Evolutionary conservation across 2,329 filamentous ascomycete genomes (phyloP), one percentile per base, ranked within the genome.

Genomic region (Anthostomella pinea): DNA sequence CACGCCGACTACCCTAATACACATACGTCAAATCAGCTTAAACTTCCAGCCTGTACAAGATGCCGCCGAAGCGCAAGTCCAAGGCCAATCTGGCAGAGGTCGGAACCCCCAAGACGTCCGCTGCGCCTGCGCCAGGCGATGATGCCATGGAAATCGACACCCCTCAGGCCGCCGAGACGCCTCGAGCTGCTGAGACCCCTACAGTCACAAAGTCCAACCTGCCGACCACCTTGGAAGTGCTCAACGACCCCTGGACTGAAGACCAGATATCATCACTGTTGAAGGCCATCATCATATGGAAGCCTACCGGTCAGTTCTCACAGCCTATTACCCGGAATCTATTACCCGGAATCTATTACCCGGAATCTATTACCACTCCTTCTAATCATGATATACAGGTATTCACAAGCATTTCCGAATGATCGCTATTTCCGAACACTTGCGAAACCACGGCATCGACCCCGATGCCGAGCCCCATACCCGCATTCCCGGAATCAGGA

Each of bases 401-500:
- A 86, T 95, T 74, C 89, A 95, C 68, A 94, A 91, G 60, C 88
- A 95, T 63, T 95, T 95, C 59, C 83, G 87, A 42, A 90, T 96
- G 75, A 81, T 95, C 46, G 82, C 87, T 7, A 87, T 96, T 40
- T 84, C 84, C 28, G 82, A 90, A 51, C 79, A 87, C 51, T 68
- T 94, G 43, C 80, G 83, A 48, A 87, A 85, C 51, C 85, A 90
- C 62, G 88, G 88, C 54, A 84, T 86, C 58, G 76, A 89, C 61
- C 77, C 83, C 33, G 73, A 84, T 54, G 52, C 78, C 48, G 69
- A 80, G 51, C 75, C 77, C 11, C 93, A 98, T 66, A 96, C 88
- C 25, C 83, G 85, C 41, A 93, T 95, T 49, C 84, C 87, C 1
- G 85, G 86, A 25, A 95, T 98, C 47, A 97, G 93, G 91, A 74